A percentile compares a stretch with the other conserved stretches of the same genome.
Conservation (phyloP, 2,329 filamentous ascomycete species). For the Aspergillus sergii region DNA sequence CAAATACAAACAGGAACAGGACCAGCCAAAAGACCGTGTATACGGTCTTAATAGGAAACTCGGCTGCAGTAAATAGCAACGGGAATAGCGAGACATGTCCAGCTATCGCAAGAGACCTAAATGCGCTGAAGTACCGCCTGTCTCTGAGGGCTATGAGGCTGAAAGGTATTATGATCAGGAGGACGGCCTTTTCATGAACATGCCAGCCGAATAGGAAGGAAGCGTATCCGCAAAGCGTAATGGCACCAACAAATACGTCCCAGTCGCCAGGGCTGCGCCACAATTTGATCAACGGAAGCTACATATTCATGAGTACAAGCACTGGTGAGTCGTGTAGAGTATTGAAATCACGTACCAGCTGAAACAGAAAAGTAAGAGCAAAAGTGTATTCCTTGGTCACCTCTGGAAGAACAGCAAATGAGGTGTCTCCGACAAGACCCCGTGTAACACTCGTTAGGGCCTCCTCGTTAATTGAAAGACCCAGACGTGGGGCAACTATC, state of each 20-base stretch:
- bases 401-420: conserved; percentile 90
- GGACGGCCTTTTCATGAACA: conserved; percentile 95
- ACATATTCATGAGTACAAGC: conserved; percentile 19
- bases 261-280: conserved; percentile 74
- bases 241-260: conserved; percentile 84
- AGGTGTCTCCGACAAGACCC: conserved; percentile 88
- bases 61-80: conserved; percentile 84
- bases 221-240: conserved; percentile 91
- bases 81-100: conserved; percentile 96
- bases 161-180: conserved; percentile 93
- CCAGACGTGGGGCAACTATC: conserved; percentile 77
- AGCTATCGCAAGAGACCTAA: conserved; percentile 86
- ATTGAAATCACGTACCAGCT: conserved; percentile 55
- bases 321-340: conserved; percentile 17
- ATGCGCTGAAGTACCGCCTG: conserved; percentile 85
- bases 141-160: conserved; percentile 89
- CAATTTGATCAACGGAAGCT: conserved; percentile 76
- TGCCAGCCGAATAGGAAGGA: conserved; percentile 99
- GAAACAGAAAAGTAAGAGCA: conserved; percentile 77
- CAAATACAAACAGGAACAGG: conserved; percentile 81
- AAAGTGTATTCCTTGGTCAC: conserved; percentile 82
- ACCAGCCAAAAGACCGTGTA: conserved; percentile 94
- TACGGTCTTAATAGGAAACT: conserved; percentile 90
- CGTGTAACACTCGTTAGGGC: conserved; percentile 88
- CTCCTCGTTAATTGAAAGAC: conserved; percentile 69